Evolutionary conservation across 75 land plant genomes (phyloP).

Genomic region (Pinus albicaulis): DNA sequence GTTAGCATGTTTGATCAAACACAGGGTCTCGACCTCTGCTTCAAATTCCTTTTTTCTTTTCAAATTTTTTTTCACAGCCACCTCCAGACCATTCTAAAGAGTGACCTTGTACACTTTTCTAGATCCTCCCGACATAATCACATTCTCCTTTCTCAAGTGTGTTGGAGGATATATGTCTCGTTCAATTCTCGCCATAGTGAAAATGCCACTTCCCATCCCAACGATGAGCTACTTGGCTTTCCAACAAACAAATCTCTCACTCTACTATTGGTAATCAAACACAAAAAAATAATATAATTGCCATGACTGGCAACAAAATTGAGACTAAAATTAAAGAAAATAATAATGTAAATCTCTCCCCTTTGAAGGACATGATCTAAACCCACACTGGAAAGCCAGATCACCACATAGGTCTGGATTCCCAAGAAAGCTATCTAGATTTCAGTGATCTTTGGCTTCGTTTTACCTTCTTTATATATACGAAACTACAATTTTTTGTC

Average conservation of each 20-base stretch:
- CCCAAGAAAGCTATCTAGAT: too few species aligned
- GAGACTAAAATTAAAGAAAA: neutral
- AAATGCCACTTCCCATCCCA: constrained; percentile 75
- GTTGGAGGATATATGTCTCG: constrained; percentile 32
- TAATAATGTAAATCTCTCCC: neutral
- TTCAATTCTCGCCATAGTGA: constrained; percentile 56
- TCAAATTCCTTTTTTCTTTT: neutral
- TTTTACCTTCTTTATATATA: too few species aligned
- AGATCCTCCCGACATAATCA: constrained; percentile 71
- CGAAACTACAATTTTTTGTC: too few species aligned
- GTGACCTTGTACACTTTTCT: constrained; percentile 4
- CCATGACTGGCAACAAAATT: neutral
- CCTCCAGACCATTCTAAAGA: constrained; percentile 49
- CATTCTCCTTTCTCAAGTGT: constrained; percentile 38
- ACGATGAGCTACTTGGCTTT: neutral
- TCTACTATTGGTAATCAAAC: neutral
- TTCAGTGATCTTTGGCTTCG: too few species aligned
- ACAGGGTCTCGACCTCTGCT: too few species aligned
- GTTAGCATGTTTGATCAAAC: too few species aligned
- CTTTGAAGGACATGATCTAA: neutral
- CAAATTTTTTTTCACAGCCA: constrained; percentile 11
- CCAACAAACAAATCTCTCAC: too few species aligned
- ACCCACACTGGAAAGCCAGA: neutral
- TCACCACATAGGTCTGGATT: neutral
- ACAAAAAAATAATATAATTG: neutral